Base-by-base conservation (phyloP, 768 basidiomycete species). In the Boletus pseudo-olivaceus region DNA sequence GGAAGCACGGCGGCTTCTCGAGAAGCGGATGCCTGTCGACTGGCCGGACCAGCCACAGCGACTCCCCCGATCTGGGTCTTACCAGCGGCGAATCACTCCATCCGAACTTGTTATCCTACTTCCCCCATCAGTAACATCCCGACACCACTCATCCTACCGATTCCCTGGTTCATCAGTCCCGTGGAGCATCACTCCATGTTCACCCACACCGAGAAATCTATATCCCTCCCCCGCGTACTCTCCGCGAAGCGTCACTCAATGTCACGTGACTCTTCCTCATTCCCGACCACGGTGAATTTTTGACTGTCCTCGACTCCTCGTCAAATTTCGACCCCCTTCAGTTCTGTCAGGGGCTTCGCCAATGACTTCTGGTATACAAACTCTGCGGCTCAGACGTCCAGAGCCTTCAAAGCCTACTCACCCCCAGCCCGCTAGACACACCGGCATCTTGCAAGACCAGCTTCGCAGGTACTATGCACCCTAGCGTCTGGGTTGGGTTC, bases 361-460 rank as follows among this genome's bases (percentile, higher is more conserved):
- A 29, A 80, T 81, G 70, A 75, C 72, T 62, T 67, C 72, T 71
- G 81, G 78, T 63, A 63, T 62, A 42, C 81, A 82, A 61, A 73
- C 74, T 37, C 62, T 84, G 57, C 78, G 80, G 39, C 72, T 83
- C 42, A 78, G 82, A 49, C 76, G 77, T 41, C 79, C 80, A 23
- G 72, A 70, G 8, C 39, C 53, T 23, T 10, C 54, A 50, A 63
- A 67, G 32, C 62, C 56, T 34, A 49, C 23, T 44, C 57, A 66
- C 39, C 67, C 73, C 23, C 66, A 64, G 20, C 62, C 72, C 44
- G 40, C 65, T n/a, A 65, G 84, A 46, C 85, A 90, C 65, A 73
- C 78, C 1, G 87, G 89, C 34, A 80, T 92, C 47, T 76, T 93
- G 26, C 89, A 93, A 69, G 90, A 93, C 62, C 86, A 88, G 64